Conservation (phyloP, 2,329 filamentous ascomycete species). For the Scedosporium aurantiacum region DNA sequence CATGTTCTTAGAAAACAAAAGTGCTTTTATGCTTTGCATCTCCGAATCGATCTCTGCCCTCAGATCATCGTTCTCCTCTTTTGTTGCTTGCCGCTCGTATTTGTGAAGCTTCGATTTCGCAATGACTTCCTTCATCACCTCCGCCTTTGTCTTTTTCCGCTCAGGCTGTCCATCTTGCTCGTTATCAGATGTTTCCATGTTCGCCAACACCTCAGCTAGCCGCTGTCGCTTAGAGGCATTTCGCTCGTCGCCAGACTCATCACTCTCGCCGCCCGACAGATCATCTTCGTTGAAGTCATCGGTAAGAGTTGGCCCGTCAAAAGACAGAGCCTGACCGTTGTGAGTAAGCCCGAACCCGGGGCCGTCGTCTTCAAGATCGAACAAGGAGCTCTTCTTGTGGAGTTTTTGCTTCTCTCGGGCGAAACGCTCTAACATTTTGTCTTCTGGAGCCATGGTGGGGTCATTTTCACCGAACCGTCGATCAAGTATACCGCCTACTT, state of each 20-base stretch:
- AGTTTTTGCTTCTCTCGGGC: conserved; percentile 73
- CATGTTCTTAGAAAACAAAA: conserved; percentile 47
- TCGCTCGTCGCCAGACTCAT: conserved; percentile 41
- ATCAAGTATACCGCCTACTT: conserved; percentile 86
- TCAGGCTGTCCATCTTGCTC: conserved; percentile 53
- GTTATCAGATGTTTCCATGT: conserved; percentile 37
- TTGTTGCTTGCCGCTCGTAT: conserved; percentile 82
- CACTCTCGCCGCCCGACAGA: conserved; percentile 49
- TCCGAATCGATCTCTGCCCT: conserved; percentile 77
- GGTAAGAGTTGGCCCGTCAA: conserved; percentile 43
- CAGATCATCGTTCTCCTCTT: conserved; percentile 87
- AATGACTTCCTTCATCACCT: conserved; percentile 96
- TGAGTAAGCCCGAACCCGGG: conserved; percentile 66
- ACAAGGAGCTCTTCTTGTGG: conserved; percentile 68
- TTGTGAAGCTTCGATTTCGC: conserved; percentile 95
- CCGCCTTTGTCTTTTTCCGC: conserved; percentile 86
- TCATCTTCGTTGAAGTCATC: conserved; percentile 79
- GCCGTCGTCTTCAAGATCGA: conserved; percentile 80
- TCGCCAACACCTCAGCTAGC: conserved; percentile 26
- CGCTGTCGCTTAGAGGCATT: conserved; percentile 48
- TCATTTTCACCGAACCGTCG: conserved; percentile 93
- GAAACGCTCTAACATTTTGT: conserved; percentile 84
- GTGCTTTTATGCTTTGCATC: conserved; percentile 61
- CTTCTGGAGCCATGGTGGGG: conserved; percentile 83
- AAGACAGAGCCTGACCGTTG: conserved; percentile 61